Evolutionary conservation across 345 rosid species (phyloP), one percentile per base, ranked within the genome.

Genomic region (Alliaria petiolata): DNA sequence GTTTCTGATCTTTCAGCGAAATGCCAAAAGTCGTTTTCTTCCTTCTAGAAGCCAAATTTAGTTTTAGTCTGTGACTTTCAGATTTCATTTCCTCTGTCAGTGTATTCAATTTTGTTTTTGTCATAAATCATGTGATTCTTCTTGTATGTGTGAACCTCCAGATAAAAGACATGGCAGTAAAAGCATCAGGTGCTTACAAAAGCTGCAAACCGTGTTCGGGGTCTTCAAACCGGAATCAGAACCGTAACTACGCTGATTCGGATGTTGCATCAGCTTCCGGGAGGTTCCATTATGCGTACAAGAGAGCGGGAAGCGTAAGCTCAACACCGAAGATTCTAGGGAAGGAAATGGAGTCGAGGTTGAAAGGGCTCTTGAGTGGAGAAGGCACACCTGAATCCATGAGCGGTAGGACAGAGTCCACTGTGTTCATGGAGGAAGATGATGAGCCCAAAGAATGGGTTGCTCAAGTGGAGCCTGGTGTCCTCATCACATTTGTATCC

Each of bases 381-480:
- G 99, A 95, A 79, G 92, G 90, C 14, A 95, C 97, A 20, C 99
- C 97, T 7, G 81, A 87, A 5, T 95, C 97, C 1, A 75, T 78
- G 33, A 95, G 96, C 9, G 95, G 95, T n/a, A 76, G 95, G 67
- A 82, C 90, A 2, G 97, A 85, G 70, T 86, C 95, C 3, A 87
- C 83, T 25, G 92, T 85, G 67, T 84, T 91, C 64, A 81, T 82
- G 83, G 97, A 88, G 78, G 97, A 86, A 81, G 97, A 93, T 68
- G 95, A 86, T 74, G 99, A 91, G 76, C 85, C 91, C n/a, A 95
- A 89, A 76, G 97, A 91, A 70, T 95, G 99, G 99, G 91, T 91
- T 59, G 99, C 99, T 19, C 97, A 91, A 76, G 97, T 95, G 72
- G 99, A 95, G 79, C 99, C 99, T 12, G 99, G 99, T 49, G 96